Base-by-base conservation (phyloP, 306 rosid species). In the Lathyrus tuberosus region DNA sequence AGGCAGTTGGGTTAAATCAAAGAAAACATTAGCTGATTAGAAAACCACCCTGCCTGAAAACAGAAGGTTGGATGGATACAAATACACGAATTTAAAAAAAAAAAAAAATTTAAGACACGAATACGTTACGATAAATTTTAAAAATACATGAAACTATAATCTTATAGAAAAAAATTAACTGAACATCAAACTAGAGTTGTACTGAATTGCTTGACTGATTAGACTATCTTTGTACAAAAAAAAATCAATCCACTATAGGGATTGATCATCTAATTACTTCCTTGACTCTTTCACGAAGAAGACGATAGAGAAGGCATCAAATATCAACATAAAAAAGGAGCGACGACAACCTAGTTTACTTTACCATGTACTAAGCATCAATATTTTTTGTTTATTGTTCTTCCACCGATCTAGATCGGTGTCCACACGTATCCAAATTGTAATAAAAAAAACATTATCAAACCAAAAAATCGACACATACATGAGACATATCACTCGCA, bases 1-100 rank as follows among this genome's bases (percentile, higher is more conserved):
- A 70, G 49, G 64, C 44, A 64, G 64, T 31, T 7, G 35, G 35
- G 35, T 38, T 22, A 13, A 76, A 68, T 49, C 58, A 76, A 66
- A 11, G 8, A 41, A 66, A 65, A 35, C 44, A n/a, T 42, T 24
- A 54, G 28, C 62, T 22, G 44, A 37, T 38, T 53, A 48, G 28
- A 46, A 44, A 64, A 63, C 47, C 5, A 77, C 42, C 37, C 47
- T 13, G 41, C 35, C 57, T 13, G 13, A 14, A 26, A 26, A 3
- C 40, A 58, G 2, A 28, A 56, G 2, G 18, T 58, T 30, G 22
- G 6, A 14, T 10, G 4, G 10, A 58, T 30, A 28, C 6, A 18
- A 41, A 59, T n/a, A 8, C 0, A 6, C 1, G n/a, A 33, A 3
- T 1, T 31, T 31, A 3, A 4, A 60, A 15, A 15, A 8, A 60